Conservation (phyloP, 305 asterid species). For the Solanum chacoense region DNA sequence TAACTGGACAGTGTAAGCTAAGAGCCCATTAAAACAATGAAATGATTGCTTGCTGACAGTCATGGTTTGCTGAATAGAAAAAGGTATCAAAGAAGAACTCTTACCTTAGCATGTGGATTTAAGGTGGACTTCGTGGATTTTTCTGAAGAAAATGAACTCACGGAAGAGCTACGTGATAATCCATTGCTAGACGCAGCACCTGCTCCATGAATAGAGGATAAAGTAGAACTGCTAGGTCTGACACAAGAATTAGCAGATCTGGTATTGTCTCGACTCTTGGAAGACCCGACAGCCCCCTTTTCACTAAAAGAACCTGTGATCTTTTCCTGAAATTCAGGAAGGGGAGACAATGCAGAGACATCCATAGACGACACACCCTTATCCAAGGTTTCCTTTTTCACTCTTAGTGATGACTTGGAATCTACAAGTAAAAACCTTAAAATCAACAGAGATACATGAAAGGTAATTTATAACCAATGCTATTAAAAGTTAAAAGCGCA, state of each 20-base stretch:
- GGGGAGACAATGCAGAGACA: conserved; percentile 49
- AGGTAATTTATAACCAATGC: not conserved
- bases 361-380: conserved; percentile 43
- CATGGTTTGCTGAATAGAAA: not conserved
- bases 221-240: conserved; percentile 52
- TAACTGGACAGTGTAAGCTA: not conserved
- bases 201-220: conserved; percentile 64
- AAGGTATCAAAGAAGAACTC: not conserved
- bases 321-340: conserved; percentile 52
- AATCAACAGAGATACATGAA: not conserved
- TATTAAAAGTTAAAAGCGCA: not conserved
- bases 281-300: conserved; percentile 29
- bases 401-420: conserved; percentile 19
- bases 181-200: conserved; percentile 59
- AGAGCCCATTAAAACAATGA: not conserved
- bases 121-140: conserved; percentile 73
- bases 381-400: conserved; percentile 35
- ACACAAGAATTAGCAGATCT: conserved; percentile 26
- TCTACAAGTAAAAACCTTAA: conserved; percentile 17
- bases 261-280: conserved; percentile 34
- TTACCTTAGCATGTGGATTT: conserved; percentile 91
- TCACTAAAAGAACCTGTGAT: conserved; percentile 25
- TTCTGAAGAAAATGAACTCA: conserved; percentile 78
- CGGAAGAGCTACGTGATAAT: conserved; percentile 76
- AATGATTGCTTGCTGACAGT: not conserved